Conservation (phyloP, 306 rosid genomes). For the Erythrophleum fordii region DNA sequence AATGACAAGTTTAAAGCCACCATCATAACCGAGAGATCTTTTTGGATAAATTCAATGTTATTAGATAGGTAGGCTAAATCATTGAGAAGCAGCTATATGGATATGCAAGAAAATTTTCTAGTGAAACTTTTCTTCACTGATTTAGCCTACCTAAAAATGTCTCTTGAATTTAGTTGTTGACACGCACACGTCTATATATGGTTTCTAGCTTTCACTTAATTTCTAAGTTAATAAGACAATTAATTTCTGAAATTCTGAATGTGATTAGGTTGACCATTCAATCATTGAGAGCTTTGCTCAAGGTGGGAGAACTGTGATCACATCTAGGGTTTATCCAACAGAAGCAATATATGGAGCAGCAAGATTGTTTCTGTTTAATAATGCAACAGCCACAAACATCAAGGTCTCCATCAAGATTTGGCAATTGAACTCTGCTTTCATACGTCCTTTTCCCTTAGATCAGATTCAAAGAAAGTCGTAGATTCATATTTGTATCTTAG, state of each 20-base stretch:
- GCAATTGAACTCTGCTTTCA: slow-evolving; percentile 76
- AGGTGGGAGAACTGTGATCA: slow-evolving; percentile 80
- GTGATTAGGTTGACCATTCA: slow-evolving; percentile 83
- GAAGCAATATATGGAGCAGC: slow-evolving; percentile 86
- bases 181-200: neutral
- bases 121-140: too few relatives aligned
- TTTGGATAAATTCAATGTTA: too few relatives aligned
- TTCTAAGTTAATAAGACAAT: neutral
- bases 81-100: too few relatives aligned
- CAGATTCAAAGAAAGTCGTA: slow-evolving; percentile 17
- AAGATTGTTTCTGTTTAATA: slow-evolving; percentile 75
- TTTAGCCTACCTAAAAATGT: too few relatives aligned
- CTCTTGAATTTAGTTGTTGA: neutral
- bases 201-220: neutral
- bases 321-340: slow-evolving; percentile 87
- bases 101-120: too few relatives aligned
- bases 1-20: too few relatives aligned
- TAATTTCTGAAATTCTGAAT: neutral
- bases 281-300: slow-evolving; percentile 80
- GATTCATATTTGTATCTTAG: neutral
- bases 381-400: slow-evolving; percentile 65
- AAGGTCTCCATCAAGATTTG: slow-evolving; percentile 75
- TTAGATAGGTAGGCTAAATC: too few relatives aligned
- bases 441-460: slow-evolving; percentile 70
- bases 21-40: too few relatives aligned